A percentile compares a stretch with the other conserved stretches of the same genome.
phyloP scores from a whole-genome alignment of 2,329 filamentous ascomycete species.

The Parafenestella ontariensis region DNA sequence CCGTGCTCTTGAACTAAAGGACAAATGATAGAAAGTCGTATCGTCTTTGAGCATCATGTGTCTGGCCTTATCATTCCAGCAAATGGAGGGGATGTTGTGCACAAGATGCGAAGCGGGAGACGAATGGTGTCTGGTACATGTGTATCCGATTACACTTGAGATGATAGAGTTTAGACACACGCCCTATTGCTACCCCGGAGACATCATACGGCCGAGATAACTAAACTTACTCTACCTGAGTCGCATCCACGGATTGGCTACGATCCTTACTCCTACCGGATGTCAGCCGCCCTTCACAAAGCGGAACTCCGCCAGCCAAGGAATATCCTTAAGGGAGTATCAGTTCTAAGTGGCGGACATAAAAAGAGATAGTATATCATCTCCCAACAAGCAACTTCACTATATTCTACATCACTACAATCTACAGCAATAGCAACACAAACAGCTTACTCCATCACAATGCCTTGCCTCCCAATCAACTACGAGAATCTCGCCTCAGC shows the following conservation, averaged over 20 bases:
- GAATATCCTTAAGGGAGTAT: background rate
- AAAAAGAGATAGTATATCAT: background rate
- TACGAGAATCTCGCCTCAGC: background rate
- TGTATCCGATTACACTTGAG: background rate
- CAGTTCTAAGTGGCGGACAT: background rate
- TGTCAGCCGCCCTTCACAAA: background rate
- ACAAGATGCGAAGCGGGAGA: too few relatives aligned
- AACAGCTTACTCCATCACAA: background rate
- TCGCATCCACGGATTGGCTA: background rate
- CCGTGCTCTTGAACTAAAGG: too few relatives aligned
- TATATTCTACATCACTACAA: background rate
- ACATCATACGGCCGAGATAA: background rate
- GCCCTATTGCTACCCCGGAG: background rate
- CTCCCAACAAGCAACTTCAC: background rate
- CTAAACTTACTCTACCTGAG: background rate
- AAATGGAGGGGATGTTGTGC: too few relatives aligned
- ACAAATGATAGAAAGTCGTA: too few relatives aligned
- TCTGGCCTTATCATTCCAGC: too few relatives aligned
- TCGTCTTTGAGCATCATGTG: too few relatives aligned
- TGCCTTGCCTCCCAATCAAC: background rate
- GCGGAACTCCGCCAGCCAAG: background rate
- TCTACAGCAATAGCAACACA: background rate
- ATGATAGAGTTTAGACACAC: background rate
- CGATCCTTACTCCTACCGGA: background rate
- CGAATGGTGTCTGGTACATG: background rate